Percentiles rank a stretch among this genome's conserved stretches.
These are phyloP conservation scores for Cutaneotrichosporon sp. DNA, from an alignment of 1,284 basidiomycete genomes.

Conservation along the genomic window DNA sequence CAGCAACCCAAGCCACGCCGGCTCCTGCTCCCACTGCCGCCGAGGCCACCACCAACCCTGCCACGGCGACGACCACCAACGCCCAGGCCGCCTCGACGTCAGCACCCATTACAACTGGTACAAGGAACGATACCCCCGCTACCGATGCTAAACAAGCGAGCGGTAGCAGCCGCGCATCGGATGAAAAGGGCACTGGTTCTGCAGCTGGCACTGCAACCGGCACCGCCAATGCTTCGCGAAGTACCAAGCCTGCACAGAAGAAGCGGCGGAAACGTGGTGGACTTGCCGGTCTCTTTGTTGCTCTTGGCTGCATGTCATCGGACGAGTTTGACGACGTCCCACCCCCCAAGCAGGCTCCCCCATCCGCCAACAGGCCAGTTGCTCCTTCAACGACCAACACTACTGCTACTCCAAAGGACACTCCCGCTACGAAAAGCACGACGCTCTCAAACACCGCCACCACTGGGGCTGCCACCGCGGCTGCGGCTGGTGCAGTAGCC, in stretches of 20 bases:
- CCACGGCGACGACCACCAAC: background rate
- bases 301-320: constrained; percentile 40
- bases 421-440: background rate
- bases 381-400: background rate
- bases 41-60: background rate
- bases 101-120: background rate
- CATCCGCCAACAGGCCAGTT: background rate
- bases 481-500: constrained; percentile 1
- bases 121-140: background rate
- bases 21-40: background rate
- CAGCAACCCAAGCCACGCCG: background rate
- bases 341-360: constrained; percentile 13
- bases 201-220: no score
- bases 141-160: background rate
- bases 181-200: constrained; percentile 5
- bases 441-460: background rate
- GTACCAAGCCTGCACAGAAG: constrained; percentile 19
- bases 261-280: constrained; percentile 42
- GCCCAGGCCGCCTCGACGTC: background rate
- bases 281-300: constrained; percentile 34
- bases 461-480: background rate
- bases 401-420: background rate
- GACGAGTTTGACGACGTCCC: constrained; percentile 41
- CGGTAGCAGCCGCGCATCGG: background rate
- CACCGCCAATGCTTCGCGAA: background rate